These are phyloP conservation scores for Hypoxylon lienhwacheense DNA, from an alignment of 495 filamentous ascomycete species.

Conservation along the genomic window DNA sequence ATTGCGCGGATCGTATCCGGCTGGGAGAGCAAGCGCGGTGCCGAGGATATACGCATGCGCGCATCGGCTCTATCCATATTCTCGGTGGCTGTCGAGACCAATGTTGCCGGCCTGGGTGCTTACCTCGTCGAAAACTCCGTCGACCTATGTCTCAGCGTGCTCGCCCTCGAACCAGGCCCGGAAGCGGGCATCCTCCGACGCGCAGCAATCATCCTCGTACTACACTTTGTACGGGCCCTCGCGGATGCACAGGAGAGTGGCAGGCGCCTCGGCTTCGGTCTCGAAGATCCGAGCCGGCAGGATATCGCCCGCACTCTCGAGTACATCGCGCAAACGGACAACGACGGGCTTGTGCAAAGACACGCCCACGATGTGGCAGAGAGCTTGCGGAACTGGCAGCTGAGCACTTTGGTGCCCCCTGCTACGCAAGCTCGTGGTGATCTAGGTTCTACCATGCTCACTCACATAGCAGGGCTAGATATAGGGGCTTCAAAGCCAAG, in stretches of 20 bases:
- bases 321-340: slow-evolving; percentile 69
- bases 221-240: slow-evolving; percentile 67
- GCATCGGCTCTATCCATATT: slow-evolving; percentile 78
- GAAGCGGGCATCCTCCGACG: slow-evolving; percentile 74
- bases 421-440: slow-evolving; percentile 9
- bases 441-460: slow-evolving; percentile 28
- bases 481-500: slow-evolving; percentile 38
- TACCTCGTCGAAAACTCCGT: slow-evolving; percentile 58
- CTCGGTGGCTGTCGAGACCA: slow-evolving; percentile 64
- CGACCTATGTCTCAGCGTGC: slow-evolving; percentile 65
- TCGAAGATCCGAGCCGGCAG: slow-evolving; percentile 62
- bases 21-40: slow-evolving; percentile 69
- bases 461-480: slow-evolving; percentile 49
- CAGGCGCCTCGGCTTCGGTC: slow-evolving; percentile 59
- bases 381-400: slow-evolving; percentile 69
- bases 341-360: slow-evolving; percentile 70
- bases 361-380: slow-evolving; percentile 72
- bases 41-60: slow-evolving; percentile 77
- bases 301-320: slow-evolving; percentile 64
- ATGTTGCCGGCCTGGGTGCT: slow-evolving; percentile 62
- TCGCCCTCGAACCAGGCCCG: slow-evolving; percentile 63
- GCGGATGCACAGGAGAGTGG: slow-evolving; percentile 59
- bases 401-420: slow-evolving; percentile 51
- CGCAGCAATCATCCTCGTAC: slow-evolving; percentile 68
- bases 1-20: slow-evolving; percentile 68